Conservation (phyloP, 2,329 filamentous ascomycete species). For the Rhinocladiella similis region DNA sequence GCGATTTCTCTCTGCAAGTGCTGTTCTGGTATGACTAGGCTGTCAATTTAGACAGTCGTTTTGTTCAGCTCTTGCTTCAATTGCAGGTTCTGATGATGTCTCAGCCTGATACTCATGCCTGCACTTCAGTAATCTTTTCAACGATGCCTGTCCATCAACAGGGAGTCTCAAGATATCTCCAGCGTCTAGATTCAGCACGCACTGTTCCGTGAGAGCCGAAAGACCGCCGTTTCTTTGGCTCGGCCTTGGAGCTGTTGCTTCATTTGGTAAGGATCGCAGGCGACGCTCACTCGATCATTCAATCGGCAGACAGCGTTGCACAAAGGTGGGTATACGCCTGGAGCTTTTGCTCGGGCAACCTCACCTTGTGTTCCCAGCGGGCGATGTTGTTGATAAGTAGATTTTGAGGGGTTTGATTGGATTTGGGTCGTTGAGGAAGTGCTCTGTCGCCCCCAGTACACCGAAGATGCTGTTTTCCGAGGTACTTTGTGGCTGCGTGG, state of each 20-base stretch:
- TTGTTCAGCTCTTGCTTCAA: neutral
- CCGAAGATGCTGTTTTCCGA: no score
- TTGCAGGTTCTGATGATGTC: neutral
- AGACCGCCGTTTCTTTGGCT: neutral
- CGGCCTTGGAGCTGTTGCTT: neutral
- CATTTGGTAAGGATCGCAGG: neutral
- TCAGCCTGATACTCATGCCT: constrained; percentile 16
- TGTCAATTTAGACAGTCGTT: neutral
- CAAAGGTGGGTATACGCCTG: neutral
- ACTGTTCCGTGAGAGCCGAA: neutral
- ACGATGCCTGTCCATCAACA: neutral
- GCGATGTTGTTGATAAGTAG: neutral
- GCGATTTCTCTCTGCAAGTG: neutral
- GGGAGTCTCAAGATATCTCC: neutral
- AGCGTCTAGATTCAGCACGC: neutral
- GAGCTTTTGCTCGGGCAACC: neutral
- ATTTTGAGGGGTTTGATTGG: neutral
- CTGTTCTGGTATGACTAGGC: neutral
- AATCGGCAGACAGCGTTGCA: neutral
- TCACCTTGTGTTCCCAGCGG: neutral
- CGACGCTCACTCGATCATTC: neutral
- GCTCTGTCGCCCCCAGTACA: neutral
- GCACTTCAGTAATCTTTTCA: neutral
- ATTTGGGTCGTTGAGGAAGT: neutral
- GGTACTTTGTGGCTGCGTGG: no score